These are phyloP conservation scores for Pestalotiopsis sp. DNA, from an alignment of 2,329 filamentous ascomycete genomes.

Conservation along the genomic window DNA sequence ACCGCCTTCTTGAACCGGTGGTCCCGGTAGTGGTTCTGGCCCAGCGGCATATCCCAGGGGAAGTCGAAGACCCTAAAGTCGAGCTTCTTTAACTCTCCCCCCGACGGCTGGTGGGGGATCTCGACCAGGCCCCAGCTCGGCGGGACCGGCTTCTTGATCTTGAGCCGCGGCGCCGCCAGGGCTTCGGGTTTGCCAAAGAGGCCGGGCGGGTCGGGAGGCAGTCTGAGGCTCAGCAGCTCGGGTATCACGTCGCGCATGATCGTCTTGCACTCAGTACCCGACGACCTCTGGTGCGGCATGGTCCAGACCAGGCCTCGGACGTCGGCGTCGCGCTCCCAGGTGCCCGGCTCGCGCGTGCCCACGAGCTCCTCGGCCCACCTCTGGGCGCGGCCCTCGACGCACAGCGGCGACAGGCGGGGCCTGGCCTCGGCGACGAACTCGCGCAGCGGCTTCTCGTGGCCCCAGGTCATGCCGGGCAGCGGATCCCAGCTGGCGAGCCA, in stretches of 20 bases:
- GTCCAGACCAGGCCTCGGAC: neutral
- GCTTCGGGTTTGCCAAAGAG: neutral
- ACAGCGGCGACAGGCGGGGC: neutral
- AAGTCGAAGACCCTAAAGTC: neutral
- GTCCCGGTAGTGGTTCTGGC: neutral
- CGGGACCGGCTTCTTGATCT: neutral
- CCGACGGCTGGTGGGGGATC: neutral
- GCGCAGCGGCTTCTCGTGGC: constrained; percentile 2
- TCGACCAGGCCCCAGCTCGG: neutral
- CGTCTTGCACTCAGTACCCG: neutral
- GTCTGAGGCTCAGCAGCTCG: neutral
- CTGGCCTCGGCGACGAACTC: neutral
- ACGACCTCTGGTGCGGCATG: neutral
- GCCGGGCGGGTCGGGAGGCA: neutral
- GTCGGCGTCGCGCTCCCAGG: neutral
- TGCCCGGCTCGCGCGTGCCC: neutral
- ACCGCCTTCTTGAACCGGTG: neutral
- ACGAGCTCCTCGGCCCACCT: constrained; percentile 1
- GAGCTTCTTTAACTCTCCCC: neutral
- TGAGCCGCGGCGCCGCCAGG: neutral
- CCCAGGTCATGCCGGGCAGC: neutral
- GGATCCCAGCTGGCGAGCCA: constrained; percentile 4
- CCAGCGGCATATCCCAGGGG: neutral
- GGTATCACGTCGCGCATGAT: neutral
- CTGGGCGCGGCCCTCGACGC: neutral